Evolutionary conservation across 148 eudicot genomes (phyloP).

Genomic region (Rhododendron kiyosumense): DNA sequence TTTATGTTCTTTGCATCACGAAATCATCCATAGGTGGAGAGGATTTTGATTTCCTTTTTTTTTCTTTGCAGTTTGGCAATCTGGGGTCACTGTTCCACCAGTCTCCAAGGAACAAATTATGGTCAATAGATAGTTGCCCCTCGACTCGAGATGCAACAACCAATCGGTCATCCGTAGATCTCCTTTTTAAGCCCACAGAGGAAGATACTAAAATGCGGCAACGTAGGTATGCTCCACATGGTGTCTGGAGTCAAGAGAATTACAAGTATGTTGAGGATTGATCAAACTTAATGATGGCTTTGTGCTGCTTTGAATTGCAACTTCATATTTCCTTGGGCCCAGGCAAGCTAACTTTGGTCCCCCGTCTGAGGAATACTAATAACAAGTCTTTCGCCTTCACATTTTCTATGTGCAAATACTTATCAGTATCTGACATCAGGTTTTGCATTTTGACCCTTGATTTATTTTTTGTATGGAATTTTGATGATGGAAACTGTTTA

Average conservation of each 20-base stretch:
- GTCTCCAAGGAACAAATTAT: slow-evolving; percentile 18
- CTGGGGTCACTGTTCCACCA: slow-evolving; percentile 11
- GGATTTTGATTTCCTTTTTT: neutral
- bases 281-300: slow-evolving; percentile 4
- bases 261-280: neutral
- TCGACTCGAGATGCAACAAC: neutral
- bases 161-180: slow-evolving; percentile 21
- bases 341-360: slow-evolving; percentile 51
- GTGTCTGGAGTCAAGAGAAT: neutral
- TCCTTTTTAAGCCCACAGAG: slow-evolving; percentile 18
- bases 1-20: neutral
- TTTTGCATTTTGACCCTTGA: slow-evolving; percentile 6
- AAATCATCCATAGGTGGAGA: neutral
- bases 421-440: slow-evolving; percentile 59
- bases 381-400: slow-evolving; percentile 49
- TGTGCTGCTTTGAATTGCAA: slow-evolving; percentile 53
- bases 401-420: slow-evolving; percentile 46
- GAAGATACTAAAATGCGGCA: slow-evolving; percentile 24
- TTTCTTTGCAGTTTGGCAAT: slow-evolving; percentile 19
- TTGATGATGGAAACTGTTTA: neutral
- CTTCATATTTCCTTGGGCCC: slow-evolving; percentile 44
- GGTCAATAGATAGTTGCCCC: slow-evolving; percentile 16
- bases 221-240: slow-evolving; percentile 14
- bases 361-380: slow-evolving; percentile 52
- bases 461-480: neutral